Evolutionary conservation across 1,139 yeast species (phyloP).

Genomic region (Yamadazyma songkhlaensis): DNA sequence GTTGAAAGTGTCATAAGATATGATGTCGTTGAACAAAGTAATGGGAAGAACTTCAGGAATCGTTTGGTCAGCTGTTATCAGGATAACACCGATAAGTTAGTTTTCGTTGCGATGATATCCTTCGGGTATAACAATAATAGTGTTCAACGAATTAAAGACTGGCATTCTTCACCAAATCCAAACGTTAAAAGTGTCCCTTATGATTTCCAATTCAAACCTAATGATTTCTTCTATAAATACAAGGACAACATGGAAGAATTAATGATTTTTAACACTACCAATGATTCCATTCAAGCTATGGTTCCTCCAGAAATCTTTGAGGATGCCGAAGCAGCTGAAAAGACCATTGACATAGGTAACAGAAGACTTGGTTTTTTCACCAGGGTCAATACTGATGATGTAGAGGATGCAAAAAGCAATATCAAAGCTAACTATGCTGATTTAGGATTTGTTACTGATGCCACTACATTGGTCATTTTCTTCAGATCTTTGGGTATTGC

Average conservation of each 20-base stretch:
- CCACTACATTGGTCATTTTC: slow-evolving; percentile 30
- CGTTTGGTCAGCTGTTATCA: slow-evolving; percentile 36
- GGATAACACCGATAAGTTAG: slow-evolving; percentile 26
- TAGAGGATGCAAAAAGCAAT: slow-evolving; percentile 25
- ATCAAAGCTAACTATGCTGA: slow-evolving; percentile 20
- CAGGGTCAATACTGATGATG: slow-evolving; percentile 26
- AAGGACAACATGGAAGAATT: slow-evolving; percentile 27
- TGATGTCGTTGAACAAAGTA: slow-evolving; percentile 30
- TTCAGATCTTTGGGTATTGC: slow-evolving; percentile 30
- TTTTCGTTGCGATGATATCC: slow-evolving; percentile 32
- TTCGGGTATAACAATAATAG: slow-evolving; percentile 31
- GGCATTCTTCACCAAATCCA: slow-evolving; percentile 5
- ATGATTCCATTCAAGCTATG: slow-evolving; percentile 30
- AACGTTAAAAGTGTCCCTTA: slow-evolving; percentile 24
- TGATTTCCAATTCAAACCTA: slow-evolving; percentile 30
- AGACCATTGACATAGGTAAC: slow-evolving; percentile 26
- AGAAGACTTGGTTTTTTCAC: slow-evolving; percentile 33
- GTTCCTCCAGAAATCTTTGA: slow-evolving; percentile 29
- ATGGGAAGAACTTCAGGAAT: slow-evolving; percentile 37
- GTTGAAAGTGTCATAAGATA: slow-evolving; percentile 30
- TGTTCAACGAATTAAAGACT: slow-evolving; percentile 15
- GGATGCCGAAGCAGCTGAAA: slow-evolving; percentile 15
- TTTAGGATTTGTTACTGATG: slow-evolving; percentile 31
- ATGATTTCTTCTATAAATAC: slow-evolving; percentile 30
- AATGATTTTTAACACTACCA: slow-evolving; percentile 26